These are phyloP conservation scores for Plasmodium vivax DNA, from an alignment of 169 alveolate species.

Conservation along the genomic window DNA sequence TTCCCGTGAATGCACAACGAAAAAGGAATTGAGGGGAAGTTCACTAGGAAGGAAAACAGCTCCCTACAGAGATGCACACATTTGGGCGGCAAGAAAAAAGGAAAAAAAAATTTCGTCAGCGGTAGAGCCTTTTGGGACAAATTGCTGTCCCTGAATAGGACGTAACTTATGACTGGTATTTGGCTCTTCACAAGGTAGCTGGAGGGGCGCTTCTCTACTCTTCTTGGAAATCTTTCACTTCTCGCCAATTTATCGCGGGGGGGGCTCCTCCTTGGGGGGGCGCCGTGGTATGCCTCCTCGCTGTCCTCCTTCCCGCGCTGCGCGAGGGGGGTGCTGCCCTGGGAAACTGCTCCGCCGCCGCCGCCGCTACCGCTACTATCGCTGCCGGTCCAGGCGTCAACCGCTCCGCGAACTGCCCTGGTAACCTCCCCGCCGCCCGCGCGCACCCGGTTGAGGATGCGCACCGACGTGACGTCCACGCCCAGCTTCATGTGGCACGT, in stretches of 20 bases:
- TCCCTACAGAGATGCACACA: slow-evolving; percentile 53
- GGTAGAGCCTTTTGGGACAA: slow-evolving; percentile 57
- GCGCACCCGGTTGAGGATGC: slow-evolving; percentile 34
- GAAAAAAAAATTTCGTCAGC: slow-evolving; percentile 44
- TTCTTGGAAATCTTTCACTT: neutral
- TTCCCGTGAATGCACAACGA: slow-evolving; percentile 66
- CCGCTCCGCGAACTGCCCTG: neutral
- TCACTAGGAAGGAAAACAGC: slow-evolving; percentile 19
- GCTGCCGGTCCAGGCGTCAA: neutral
- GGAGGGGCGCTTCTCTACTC: neutral
- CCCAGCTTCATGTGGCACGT: slow-evolving; percentile 24
- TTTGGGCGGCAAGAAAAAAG: slow-evolving; percentile 50
- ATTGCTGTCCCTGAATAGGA: slow-evolving; percentile 47
- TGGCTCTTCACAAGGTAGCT: slow-evolving; percentile 20
- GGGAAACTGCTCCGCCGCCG: neutral
- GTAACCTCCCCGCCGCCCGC: neutral
- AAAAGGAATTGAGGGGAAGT: slow-evolving; percentile 64
- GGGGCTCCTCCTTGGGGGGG: neutral
- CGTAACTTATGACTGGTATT: slow-evolving; percentile 63
- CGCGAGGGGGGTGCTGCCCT: neutral
- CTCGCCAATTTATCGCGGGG: neutral
- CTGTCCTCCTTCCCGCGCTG: neutral
- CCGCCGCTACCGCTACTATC: neutral
- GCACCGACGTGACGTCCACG: slow-evolving; percentile 5
- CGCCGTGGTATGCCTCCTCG: neutral